Evolutionary conservation across 108 stramenopile genomes (phyloP).

Genomic region (Ochromonas danica): DNA sequence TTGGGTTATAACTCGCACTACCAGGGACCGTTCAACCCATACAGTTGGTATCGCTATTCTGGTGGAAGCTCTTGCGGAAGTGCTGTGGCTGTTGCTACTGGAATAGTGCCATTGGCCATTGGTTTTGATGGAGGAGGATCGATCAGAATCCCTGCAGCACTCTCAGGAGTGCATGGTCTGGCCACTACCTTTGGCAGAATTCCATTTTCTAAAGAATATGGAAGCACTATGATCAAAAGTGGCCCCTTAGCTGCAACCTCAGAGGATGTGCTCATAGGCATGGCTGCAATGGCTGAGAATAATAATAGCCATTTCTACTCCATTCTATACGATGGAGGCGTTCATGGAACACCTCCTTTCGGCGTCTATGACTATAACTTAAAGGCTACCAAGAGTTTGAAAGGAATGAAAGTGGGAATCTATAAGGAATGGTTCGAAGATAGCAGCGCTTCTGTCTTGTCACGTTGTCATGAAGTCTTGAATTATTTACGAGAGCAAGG

Average conservation of each 20-base stretch:
- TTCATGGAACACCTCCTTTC: neutral
- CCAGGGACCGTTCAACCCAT: conserved; percentile 56
- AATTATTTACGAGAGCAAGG: conserved; percentile 40
- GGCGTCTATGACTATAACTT: conserved; percentile 8
- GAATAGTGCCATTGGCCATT: conserved; percentile 62
- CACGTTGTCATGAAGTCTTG: conserved; percentile 34
- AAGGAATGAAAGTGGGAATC: conserved; percentile 50
- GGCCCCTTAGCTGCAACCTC: conserved; percentile 53
- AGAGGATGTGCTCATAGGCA: conserved; percentile 48
- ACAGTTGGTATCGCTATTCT: conserved; percentile 53
- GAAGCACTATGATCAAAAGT: conserved; percentile 43
- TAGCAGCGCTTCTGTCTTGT: conserved; percentile 35
- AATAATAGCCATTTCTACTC: conserved; percentile 38
- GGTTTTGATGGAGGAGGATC: conserved; percentile 70
- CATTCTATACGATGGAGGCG: conserved; percentile 42
- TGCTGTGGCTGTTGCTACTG: conserved; percentile 64
- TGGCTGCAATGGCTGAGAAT: conserved; percentile 46
- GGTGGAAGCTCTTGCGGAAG: conserved; percentile 65
- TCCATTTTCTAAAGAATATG: conserved; percentile 34
- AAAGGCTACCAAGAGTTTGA: neutral
- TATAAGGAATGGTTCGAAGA: conserved; percentile 55
- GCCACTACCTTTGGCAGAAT: conserved; percentile 55
- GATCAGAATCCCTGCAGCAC: conserved; percentile 62
- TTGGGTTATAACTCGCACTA: conserved; percentile 51
- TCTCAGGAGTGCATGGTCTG: conserved; percentile 64